Conservation (phyloP, 208 protist genomes). For the Jaenimonas drosophilae region DNA sequence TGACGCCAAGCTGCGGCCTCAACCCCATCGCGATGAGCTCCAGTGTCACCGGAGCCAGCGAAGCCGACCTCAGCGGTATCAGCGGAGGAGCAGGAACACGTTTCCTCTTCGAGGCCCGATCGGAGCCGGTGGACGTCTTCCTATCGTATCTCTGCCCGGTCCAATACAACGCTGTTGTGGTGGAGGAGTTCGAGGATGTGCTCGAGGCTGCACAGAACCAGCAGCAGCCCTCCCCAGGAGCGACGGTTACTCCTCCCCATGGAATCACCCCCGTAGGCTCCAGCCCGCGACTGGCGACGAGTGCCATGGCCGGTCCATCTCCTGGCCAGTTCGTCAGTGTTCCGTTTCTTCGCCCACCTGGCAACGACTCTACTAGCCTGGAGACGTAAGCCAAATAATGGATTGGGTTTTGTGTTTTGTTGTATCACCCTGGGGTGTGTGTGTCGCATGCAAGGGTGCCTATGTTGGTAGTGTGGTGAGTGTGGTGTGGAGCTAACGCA, state of each 20-base stretch:
- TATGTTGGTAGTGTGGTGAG: too few relatives aligned
- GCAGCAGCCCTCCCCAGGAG: background rate
- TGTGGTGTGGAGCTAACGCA: too few relatives aligned
- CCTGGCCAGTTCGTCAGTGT: background rate
- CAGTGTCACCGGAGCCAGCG: background rate
- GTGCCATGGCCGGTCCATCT: too few relatives aligned
- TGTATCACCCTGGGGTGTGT: too few relatives aligned
- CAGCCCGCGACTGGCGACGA: too few relatives aligned
- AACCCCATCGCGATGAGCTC: background rate
- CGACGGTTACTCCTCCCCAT: too few relatives aligned
- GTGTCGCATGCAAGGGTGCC: too few relatives aligned
- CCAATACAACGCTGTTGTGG: slow-evolving; percentile 77
- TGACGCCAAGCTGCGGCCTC: too few relatives aligned
- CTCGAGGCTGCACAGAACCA: background rate
- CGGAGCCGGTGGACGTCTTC: slow-evolving; percentile 73
- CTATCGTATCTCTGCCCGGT: slow-evolving; percentile 84
- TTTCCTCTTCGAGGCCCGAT: slow-evolving; percentile 56
- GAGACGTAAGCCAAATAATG: too few relatives aligned
- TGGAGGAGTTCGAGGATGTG: slow-evolving; percentile 1
- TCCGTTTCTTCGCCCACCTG: slow-evolving; percentile 1
- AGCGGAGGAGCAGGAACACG: slow-evolving; percentile 6
- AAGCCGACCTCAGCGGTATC: background rate
- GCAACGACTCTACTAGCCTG: too few relatives aligned
- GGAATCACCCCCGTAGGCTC: too few relatives aligned
- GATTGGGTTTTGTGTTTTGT: too few relatives aligned